Base-by-base conservation (phyloP, 345 rosid genomes). In the Brassica rapa region DNA sequence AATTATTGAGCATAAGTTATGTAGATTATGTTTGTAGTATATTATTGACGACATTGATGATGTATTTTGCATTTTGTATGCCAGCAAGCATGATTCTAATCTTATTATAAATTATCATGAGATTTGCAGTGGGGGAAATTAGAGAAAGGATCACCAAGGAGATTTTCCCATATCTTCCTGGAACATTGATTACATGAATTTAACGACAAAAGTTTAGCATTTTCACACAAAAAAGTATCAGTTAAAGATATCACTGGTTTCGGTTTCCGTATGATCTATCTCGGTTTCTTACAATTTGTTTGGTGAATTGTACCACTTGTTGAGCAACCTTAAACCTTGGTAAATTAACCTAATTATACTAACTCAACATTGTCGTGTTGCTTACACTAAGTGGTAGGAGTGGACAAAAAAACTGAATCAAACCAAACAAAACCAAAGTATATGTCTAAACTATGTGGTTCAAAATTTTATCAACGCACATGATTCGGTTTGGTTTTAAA, bases 271-370 rank as follows among this genome's bases (percentile, higher is more conserved):
- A 67, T 68, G 74, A 79, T 79, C 12, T 46, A 73, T 73, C 66
- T 73, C 66, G 74, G 21, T 68, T 68, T 68, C 66, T 11, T 62
- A 23, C 62, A 61, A 7, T 24, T 49, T 24, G 60, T 73, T 61
- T 73, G 43, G 78, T 73, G 19, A 73, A 68, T 68, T 79, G 74
- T 51, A 73, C 65, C 70, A 79, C 64, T 16, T 73, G 78, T 73
- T 66, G 25, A 21, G 74, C 1, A 73, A 73, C 71, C 82, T 79
- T 79, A 79, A 73, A 79, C 59, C 16, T 79, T 67, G 78, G 82
- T 43, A 60, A 73, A 60, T 25, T 68, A 35, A 62, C 21, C 30
- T 65, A 39, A 15, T 19, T 65, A 39, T 72, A 41, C 15, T 12
- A n/a, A 11, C 19, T 39, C 39, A 32, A 41, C 14, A 57, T 21